These are phyloP conservation scores for Cryphonectria naterciae DNA, from an alignment of 2,329 filamentous ascomycete genomes.

Conservation along the genomic window DNA sequence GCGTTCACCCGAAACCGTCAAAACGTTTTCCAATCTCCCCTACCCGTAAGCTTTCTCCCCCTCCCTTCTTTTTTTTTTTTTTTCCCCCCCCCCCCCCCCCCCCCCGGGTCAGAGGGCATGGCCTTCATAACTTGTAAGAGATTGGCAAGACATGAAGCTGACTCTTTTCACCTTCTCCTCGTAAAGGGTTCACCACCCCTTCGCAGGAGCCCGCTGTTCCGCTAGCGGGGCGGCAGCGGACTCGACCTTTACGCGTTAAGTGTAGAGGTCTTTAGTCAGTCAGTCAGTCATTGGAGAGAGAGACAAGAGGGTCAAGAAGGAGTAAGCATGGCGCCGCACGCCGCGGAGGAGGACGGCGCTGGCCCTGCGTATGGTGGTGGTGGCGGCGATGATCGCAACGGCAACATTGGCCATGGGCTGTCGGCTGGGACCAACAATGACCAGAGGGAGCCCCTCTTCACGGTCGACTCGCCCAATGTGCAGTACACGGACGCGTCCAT, in stretches of 20 bases:
- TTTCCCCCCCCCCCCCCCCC: too few species aligned
- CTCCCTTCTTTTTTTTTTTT: too few species aligned
- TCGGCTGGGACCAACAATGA: constrained; percentile 56
- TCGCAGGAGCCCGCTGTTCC: constrained; percentile 94
- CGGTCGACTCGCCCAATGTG: constrained; percentile 90
- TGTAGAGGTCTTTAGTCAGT: constrained; percentile 30
- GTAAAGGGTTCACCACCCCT: constrained; percentile 90
- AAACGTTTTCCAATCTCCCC: too few species aligned
- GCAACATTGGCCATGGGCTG: constrained; percentile 18
- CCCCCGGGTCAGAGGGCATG: too few species aligned
- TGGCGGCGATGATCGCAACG: constrained; percentile 38
- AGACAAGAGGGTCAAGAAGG: constrained; percentile 30
- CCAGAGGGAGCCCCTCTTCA: constrained; percentile 68
- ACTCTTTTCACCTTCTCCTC: constrained; percentile 27
- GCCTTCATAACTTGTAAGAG: too few species aligned
- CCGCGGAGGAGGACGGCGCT: constrained; percentile 58
- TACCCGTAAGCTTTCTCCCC: too few species aligned
- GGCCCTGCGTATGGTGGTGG: constrained; percentile 63
- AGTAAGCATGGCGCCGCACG: constrained; percentile 87
- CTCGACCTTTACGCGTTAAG: constrained; percentile 63
- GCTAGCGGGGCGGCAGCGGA: constrained; percentile 83
- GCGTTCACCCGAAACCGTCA: too few species aligned
- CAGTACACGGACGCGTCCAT: constrained; percentile 87
- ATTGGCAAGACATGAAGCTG: constrained; percentile 32
- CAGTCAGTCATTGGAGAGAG: constrained; percentile 34